phyloP scores from a whole-genome alignment of 2,329 filamentous ascomycete genomes.

The Trichoderma koningii region DNA sequence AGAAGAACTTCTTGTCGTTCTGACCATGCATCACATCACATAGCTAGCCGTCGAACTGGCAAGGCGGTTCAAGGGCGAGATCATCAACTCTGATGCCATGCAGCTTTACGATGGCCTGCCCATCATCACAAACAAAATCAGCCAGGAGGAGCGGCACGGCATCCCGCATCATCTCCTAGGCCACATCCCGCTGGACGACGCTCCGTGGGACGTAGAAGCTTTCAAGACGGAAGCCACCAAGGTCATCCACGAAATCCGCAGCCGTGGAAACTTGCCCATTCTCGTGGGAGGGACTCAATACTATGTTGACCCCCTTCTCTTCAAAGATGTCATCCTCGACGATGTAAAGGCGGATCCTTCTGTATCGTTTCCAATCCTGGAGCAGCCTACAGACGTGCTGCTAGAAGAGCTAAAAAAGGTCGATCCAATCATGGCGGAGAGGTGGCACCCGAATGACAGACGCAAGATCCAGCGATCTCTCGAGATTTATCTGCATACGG shows the following conservation, averaged over 20 bases:
- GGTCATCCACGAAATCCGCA: conserved; percentile 75
- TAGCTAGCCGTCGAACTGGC: conserved; percentile 91
- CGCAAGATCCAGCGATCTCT: conserved; percentile 88
- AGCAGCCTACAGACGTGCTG: conserved; percentile 70
- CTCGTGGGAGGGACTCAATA: conserved; percentile 95
- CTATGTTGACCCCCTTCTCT: conserved; percentile 86
- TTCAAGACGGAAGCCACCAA: conserved; percentile 71
- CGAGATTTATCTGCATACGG: conserved; percentile 85
- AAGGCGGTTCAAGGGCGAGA: conserved; percentile 79
- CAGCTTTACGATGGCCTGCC: conserved; percentile 92
- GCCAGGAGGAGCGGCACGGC: conserved; percentile 70
- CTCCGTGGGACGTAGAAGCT: conserved; percentile 78
- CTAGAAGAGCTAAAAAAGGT: conserved; percentile 73
- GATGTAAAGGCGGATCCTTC: conserved; percentile 43
- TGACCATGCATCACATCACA: not conserved
- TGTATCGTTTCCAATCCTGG: conserved; percentile 66
- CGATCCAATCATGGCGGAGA: conserved; percentile 83
- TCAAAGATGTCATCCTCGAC: conserved; percentile 62
- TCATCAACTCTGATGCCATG: conserved; percentile 98
- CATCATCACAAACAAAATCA: conserved; percentile 94
- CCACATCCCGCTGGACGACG: conserved; percentile 71
- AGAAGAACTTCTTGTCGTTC: not conserved
- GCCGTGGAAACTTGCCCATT: conserved; percentile 79
- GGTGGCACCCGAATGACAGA: conserved; percentile 92
- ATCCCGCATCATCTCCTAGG: conserved; percentile 88